Evolutionary conservation across 768 basidiomycete genomes (phyloP).

Genomic region (Boletus pseudo-olivaceus): DNA sequence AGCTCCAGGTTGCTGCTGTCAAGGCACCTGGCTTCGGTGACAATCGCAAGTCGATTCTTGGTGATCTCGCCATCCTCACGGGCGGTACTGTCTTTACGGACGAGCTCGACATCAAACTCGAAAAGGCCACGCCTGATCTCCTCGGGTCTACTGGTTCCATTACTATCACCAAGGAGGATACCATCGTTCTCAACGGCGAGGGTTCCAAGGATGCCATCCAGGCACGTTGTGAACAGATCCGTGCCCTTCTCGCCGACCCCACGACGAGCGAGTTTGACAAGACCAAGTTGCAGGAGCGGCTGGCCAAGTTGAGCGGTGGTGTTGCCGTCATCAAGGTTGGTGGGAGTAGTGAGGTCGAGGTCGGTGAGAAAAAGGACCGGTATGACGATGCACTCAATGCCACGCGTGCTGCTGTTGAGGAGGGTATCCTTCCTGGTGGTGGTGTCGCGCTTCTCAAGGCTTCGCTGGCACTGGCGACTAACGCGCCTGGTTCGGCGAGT

Average conservation of each 20-base stretch:
- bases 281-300: constrained; percentile 92
- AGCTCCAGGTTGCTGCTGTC: constrained; percentile 89
- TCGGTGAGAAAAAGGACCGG: constrained; percentile 98
- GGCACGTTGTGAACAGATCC: constrained; percentile 95
- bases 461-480: constrained; percentile 61
- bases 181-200: constrained; percentile 91
- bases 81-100: constrained; percentile 97
- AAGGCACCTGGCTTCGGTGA: constrained; percentile 99
- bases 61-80: constrained; percentile 94
- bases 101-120: constrained; percentile 96
- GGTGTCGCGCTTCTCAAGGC: constrained; percentile 92
- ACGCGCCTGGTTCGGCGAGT: constrained; percentile 42
- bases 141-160: constrained; percentile 35
- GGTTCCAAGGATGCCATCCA: constrained; percentile 88
- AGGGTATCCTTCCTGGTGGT: constrained; percentile 97
- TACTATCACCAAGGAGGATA: constrained; percentile 97
- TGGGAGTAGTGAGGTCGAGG: constrained; percentile 90
- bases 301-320: constrained; percentile 94
- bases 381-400: constrained; percentile 97
- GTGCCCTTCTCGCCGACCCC: constrained; percentile 72
- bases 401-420: constrained; percentile 97
- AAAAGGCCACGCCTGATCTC: constrained; percentile 56
- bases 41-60: constrained; percentile 97
- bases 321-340: constrained; percentile 99
- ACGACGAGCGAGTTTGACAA: constrained; percentile 93